A percentile compares a stretch with the other conserved stretches of the same genome.
Evolutionary conservation across 75 land plant genomes (phyloP).

Genomic region (Pinus tabuliformis): DNA sequence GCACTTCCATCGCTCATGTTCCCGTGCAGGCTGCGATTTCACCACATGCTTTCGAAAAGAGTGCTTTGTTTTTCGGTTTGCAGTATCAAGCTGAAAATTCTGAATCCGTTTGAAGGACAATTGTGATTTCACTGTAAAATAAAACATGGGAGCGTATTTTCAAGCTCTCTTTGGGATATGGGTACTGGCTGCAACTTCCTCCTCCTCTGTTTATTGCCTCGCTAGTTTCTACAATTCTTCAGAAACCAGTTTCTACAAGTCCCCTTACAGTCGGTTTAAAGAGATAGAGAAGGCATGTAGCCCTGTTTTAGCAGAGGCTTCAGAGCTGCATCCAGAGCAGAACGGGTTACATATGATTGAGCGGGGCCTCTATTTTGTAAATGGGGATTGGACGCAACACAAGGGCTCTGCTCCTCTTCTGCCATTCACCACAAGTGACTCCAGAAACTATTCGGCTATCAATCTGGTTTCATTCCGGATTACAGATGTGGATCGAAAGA

Average conservation of each 20-base stretch:
- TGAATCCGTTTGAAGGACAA: no score
- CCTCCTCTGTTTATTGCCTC: no score
- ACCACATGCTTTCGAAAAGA: no score
- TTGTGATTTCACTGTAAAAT: no score
- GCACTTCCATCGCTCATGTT: no score
- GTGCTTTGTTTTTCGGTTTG: no score
- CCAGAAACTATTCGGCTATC: conserved; percentile 7
- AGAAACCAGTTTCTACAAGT: neutral
- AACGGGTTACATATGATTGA: conserved; percentile 4
- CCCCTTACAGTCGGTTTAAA: conserved; percentile 25
- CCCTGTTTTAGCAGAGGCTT: conserved; percentile 21
- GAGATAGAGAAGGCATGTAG: conserved; percentile 34
- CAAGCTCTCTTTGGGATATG: no score
- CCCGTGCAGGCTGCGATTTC: no score
- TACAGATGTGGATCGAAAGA: conserved; percentile 17
- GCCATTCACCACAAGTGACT: conserved; percentile 16
- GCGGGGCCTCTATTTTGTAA: conserved; percentile 20
- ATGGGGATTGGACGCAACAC: conserved; percentile 45
- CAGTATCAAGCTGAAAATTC: neutral
- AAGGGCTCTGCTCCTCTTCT: conserved; percentile 30
- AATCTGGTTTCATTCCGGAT: conserved; percentile 36
- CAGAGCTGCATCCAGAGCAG: conserved; percentile 12
- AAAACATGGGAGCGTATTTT: no score
- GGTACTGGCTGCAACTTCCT: no score
- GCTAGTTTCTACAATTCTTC: no score